Evolutionary conservation across 2,329 filamentous ascomycete species (phyloP).

Genomic region (Cryphonectria radicalis): DNA sequence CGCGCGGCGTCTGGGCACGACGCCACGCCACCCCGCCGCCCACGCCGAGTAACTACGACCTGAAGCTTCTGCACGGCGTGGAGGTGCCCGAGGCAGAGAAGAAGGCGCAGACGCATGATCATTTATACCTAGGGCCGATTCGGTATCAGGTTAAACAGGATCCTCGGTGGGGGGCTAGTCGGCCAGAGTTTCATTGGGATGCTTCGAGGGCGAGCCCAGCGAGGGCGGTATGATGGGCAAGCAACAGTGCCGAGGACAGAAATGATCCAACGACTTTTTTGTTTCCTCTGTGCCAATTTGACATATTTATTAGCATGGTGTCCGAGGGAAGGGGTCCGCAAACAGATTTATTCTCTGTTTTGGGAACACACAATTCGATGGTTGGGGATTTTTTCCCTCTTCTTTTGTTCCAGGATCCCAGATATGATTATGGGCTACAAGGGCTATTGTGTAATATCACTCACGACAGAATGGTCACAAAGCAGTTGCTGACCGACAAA

Average conservation of each 20-base stretch:
- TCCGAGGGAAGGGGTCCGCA: not conserved
- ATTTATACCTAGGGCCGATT: constrained; percentile 13
- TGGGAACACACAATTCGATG: too few relatives aligned
- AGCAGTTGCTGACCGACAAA: too few relatives aligned
- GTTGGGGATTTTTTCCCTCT: too few relatives aligned
- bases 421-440: not conserved
- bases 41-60: constrained; percentile 7
- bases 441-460: not conserved
- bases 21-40: not conserved
- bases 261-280: not conserved
- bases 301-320: not conserved
- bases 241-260: too few relatives aligned
- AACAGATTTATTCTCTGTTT: not conserved
- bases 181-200: constrained; percentile 13
- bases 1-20: not conserved
- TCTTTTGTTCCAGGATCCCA: too few relatives aligned
- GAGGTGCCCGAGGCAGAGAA: not conserved
- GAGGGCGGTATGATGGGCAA: not conserved
- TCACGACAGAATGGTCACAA: not conserved
- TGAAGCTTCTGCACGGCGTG: constrained; percentile 4
- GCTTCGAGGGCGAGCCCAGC: constrained; percentile 6
- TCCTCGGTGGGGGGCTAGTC: not conserved
- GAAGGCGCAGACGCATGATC: not conserved
- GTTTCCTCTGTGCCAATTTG: not conserved
- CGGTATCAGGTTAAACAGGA: constrained; percentile 10